Base-by-base conservation (phyloP, 768 basidiomycete species). In the Pseudohyphozyma bogoriensis region DNA sequence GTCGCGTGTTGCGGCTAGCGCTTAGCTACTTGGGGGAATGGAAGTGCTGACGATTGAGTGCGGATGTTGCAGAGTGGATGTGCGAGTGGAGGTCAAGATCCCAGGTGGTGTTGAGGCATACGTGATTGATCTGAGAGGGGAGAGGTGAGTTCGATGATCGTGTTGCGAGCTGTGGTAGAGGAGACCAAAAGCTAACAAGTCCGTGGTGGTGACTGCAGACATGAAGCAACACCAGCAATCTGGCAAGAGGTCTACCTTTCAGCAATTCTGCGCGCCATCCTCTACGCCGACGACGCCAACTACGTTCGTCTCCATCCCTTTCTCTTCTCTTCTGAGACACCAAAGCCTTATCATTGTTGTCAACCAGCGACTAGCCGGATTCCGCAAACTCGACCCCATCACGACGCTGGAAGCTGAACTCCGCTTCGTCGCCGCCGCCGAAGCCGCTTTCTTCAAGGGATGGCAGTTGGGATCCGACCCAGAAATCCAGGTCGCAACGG, bases 381-480 rank as follows among this genome's bases (percentile, higher is more conserved):
- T 90, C 72, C 85, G 95, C 69, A 93, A 91, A 71, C 79, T 99
- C 36, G 93, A 96, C 72, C 93, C 95, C 3, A 91, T 99, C 71
- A 86, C 88, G 3, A 82, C 83, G 1, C 82, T 80, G 0, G 93
- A 97, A 69, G 85, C 86, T 18, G 95, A 99, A 74, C 76, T 88
- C 45, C 80, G 87, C 32, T 99, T 97, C 70, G 77, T 99, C 10
- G 84, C 90, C 65, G 88, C 89, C 0, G 87, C 89, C 3, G 95
- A 96, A 70, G 82, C 82, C 0, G 75, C 93, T 37, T 97, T 97
- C 69, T 75, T 82, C 71, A 91, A 93, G 75, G 91, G 93, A 36
- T 97, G 95, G 95, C 92, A 95, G 71, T 87, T 97, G 11, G 95
- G 93, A 3, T 95, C 91, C 0, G 95, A 97, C 65, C 95, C 95